Base-by-base conservation (phyloP, 441 rosid species). In the Brassica balearica region DNA sequence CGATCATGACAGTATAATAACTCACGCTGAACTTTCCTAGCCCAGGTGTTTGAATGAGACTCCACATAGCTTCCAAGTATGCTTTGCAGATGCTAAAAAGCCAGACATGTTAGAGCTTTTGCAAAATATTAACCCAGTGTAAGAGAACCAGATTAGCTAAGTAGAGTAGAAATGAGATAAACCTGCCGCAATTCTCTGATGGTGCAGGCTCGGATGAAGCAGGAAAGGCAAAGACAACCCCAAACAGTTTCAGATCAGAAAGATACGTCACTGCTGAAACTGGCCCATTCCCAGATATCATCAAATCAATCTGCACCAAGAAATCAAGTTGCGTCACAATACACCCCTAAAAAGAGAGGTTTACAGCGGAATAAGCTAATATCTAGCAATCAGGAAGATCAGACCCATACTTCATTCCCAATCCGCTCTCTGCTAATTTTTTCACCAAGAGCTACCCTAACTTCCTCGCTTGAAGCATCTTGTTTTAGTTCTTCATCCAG, bases 391-490 rank as follows among this genome's bases (percentile, higher is more conserved):
- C 68, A 63, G 71, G 46, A 62, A 48, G 43, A 53, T 5, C 59
- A 75, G 53, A 69, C 68, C 86, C 88, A 74, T 87, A 95, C 99
- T 87, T 95, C 99, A 74, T 84, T 86, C 74, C 99, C 99, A 5
- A 95, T 77, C 71, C 98, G 98, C 87, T 95, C 99, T 85, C 86
- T 90, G 84, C 98, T 92, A 72, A 95, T 83, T 87, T 93, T 95
- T 69, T 87, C 88, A 61, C 88, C 88, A 83, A 96, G 98, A 75
- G 97, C 95, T 62, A 82, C 79, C 86, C 84, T 93, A 75, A 93
- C 97, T 64, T 96, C 95, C 69, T 92, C 90, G 64, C 84, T 74
- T 41, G 93, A 85, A 69, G 95, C 98, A 77, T 94, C 94, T 66
- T 84, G 74, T 83, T 85, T 91, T 71, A 95, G 88, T 74, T 93